Evolutionary conservation across 2,329 filamentous ascomycete species (phyloP).

Genomic region (Periconia digitata): DNA sequence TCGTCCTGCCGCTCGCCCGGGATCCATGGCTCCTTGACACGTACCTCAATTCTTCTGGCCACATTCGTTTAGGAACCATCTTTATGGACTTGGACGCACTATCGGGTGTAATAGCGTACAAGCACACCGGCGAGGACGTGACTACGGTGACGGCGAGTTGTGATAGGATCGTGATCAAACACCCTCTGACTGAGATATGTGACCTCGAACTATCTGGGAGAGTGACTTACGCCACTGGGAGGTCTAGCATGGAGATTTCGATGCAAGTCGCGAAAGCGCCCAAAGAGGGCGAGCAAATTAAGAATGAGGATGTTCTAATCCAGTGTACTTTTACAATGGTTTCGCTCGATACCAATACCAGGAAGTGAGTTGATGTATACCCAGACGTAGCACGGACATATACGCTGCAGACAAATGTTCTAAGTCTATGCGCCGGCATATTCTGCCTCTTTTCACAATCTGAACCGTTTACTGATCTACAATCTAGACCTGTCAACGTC

Average conservation of each 20-base stretch:
- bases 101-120: slow-evolving; percentile 73
- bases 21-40: slow-evolving; percentile 78
- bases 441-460: too few relatives aligned
- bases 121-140: slow-evolving; percentile 66
- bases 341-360: slow-evolving; percentile 68
- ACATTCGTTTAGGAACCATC: slow-evolving; percentile 70
- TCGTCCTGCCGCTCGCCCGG: slow-evolving; percentile 69
- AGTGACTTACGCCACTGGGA: slow-evolving; percentile 71
- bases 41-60: slow-evolving; percentile 74
- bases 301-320: slow-evolving; percentile 65
- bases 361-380: slow-evolving; percentile 50
- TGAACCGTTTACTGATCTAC: slow-evolving; percentile 1
- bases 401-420: background rate
- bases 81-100: slow-evolving; percentile 81
- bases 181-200: slow-evolving; percentile 74
- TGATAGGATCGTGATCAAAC: slow-evolving; percentile 67
- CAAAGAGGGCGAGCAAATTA: slow-evolving; percentile 56
- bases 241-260: slow-evolving; percentile 73
- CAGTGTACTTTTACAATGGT: slow-evolving; percentile 81
- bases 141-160: slow-evolving; percentile 66
- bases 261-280: slow-evolving; percentile 71
- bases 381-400: background rate
- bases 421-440: background rate
- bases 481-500: slow-evolving; percentile 59
- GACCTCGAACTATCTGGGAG: slow-evolving; percentile 72